Evolutionary conservation across 1,284 basidiomycete species (phyloP), one percentile per base, ranked within the genome.

Genomic region (Uromyces viciae-fabae): DNA sequence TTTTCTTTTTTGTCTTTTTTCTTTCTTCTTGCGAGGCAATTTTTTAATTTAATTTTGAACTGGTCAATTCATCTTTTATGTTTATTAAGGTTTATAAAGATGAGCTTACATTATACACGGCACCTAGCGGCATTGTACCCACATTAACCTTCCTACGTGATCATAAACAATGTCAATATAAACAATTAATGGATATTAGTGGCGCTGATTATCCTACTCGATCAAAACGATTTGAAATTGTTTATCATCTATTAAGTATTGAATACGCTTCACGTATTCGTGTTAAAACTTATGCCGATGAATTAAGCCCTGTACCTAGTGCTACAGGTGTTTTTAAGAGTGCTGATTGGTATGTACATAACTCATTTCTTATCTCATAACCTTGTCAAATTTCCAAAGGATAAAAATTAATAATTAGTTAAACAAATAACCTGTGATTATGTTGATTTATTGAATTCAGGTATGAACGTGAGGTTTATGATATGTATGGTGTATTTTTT

Each of bases 401-500:
- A n/a, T n/a, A n/a, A n/a, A n/a, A 19, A 9, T n/a, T n/a, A n/a
- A n/a, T n/a, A n/a, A n/a, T n/a, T n/a, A 64, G 3, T 38, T 14
- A 64, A 36, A 64, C 28, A 31, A 19, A 66, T 7, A 40, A 11
- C 40, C 17, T 75, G 43, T 54, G 25, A 38, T 42, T 69, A n/a
- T 43, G 33, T 43, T 42, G 33, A 25, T 9, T 69, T 38, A 17
- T 54, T 54, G 1, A 0, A 33, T 14, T 46, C 38, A 81, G 81
- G 81, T 96, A 95, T 86, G 97, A 99, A 88, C 90, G 97, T 82
- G 97, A 99, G 87, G 92, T 94, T 43, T 99, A 95, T 94, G 97
- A 99, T 88, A 90, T 99, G 88, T 99, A 89, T 86, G 97, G 97
- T 80, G 93, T 99, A 81, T 98, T 96, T 89, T 99, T 99, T 89